phyloP scores from a whole-genome alignment of 1,284 basidiomycete species.

The Leccinum pallidistipes region DNA sequence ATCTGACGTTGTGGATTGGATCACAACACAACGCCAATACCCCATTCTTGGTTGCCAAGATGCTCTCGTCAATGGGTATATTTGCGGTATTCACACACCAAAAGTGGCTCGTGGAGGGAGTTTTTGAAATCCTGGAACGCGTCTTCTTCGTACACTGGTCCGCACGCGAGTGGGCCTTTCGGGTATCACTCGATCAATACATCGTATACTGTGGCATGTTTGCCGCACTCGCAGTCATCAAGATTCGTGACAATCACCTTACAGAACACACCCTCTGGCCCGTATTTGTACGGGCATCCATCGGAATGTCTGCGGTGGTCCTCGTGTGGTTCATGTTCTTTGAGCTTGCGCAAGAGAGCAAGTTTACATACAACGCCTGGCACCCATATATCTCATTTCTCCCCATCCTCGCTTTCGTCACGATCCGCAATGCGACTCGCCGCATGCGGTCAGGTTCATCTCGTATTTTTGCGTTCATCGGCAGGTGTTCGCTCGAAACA shows the following conservation, averaged over 20 bases:
- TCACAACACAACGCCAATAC: conserved; percentile 72
- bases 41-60: conserved; percentile 68
- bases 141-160: conserved; percentile 81
- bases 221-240: conserved; percentile 71
- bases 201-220: conserved; percentile 89
- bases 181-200: conserved; percentile 84
- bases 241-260: conserved; percentile 71
- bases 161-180: conserved; percentile 83
- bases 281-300: conserved; percentile 46
- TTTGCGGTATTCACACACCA: conserved; percentile 70
- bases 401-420: conserved; percentile 74
- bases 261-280: conserved; percentile 71
- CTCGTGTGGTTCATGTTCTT: conserved; percentile 82
- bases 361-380: conserved; percentile 83
- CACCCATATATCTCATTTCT: conserved; percentile 84
- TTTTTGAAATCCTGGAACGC: conserved; percentile 65
- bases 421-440: conserved; percentile 74
- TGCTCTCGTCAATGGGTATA: conserved; percentile 59
- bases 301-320: conserved; percentile 50
- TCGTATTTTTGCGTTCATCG: conserved; percentile 75
- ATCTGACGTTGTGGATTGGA: conserved; percentile 73
- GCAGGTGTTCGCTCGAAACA: conserved; percentile 80
- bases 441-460: conserved; percentile 71
- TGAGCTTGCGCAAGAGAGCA: conserved; percentile 72
- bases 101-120: conserved; percentile 56